These are phyloP conservation scores for Balamuthia mandrillaris DNA, from an alignment of 208 protist species.

Conservation along the genomic window DNA sequence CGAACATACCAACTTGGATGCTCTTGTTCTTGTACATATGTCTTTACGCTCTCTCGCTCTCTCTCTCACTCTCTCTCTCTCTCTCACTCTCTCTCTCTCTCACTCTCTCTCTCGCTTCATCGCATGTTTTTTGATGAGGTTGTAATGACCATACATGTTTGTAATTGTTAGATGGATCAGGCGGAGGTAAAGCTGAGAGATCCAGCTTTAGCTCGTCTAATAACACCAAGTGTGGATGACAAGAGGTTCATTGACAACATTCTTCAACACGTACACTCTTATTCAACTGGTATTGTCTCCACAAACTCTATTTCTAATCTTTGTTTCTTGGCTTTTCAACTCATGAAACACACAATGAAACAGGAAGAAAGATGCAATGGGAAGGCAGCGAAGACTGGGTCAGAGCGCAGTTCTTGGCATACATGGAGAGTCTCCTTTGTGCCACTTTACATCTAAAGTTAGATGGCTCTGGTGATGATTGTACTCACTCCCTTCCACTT, in stretches of 20 bases:
- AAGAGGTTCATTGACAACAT: neutral
- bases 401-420: neutral
- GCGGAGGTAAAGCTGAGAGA: neutral
- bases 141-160: too few species aligned
- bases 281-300: neutral
- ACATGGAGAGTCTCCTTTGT: neutral
- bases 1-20: too few species aligned
- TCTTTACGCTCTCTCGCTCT: neutral
- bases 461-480: neutral
- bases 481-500: too few species aligned
- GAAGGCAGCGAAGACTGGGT: conserved; percentile 29
- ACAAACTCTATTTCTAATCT: neutral
- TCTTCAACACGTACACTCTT: neutral
- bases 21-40: neutral
- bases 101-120: too few species aligned
- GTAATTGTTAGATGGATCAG: neutral
- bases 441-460: neutral
- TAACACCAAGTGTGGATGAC: neutral
- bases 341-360: neutral
- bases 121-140: too few species aligned
- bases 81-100: too few species aligned
- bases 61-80: neutral
- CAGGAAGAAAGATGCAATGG: neutral
- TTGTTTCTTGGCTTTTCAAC: neutral
- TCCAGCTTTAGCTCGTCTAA: neutral